These are phyloP conservation scores for Pezicula carpinea DNA, from an alignment of 2,329 filamentous ascomycete species.

Conservation along the genomic window DNA sequence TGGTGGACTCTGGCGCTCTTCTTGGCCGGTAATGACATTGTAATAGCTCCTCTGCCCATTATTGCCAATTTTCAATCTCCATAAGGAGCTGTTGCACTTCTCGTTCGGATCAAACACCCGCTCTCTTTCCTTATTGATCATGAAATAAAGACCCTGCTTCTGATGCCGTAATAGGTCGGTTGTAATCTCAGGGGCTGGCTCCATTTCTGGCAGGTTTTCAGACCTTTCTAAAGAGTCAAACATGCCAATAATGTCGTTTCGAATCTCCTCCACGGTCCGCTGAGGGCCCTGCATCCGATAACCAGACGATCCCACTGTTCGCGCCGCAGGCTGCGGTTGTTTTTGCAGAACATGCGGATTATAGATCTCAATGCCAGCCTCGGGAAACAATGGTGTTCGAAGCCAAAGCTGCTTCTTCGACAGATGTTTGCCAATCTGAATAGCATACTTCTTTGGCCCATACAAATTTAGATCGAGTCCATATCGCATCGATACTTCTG, in stretches of 20 bases:
- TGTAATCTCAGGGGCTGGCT: slow-evolving; percentile 56
- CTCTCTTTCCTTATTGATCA: slow-evolving; percentile 71
- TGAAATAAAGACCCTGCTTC: slow-evolving; percentile 84
- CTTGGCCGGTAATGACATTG: slow-evolving; percentile 80
- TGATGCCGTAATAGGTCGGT: slow-evolving; percentile 78
- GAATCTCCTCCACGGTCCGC: slow-evolving; percentile 80
- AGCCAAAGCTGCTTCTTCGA: slow-evolving; percentile 64
- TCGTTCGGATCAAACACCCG: slow-evolving; percentile 54
- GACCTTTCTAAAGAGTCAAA: slow-evolving; percentile 79
- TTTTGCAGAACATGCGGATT: slow-evolving; percentile 61
- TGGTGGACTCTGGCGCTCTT: slow-evolving; percentile 53
- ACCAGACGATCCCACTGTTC: slow-evolving; percentile 31
- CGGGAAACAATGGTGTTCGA: slow-evolving; percentile 58
- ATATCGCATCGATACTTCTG: slow-evolving; percentile 55
- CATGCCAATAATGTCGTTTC: slow-evolving; percentile 76
- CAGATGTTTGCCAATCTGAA: slow-evolving; percentile 63
- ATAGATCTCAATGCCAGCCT: slow-evolving; percentile 63
- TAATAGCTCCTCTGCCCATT: slow-evolving; percentile 62
- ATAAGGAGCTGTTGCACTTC: slow-evolving; percentile 67
- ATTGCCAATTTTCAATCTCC: slow-evolving; percentile 57
- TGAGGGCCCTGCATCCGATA: slow-evolving; percentile 29
- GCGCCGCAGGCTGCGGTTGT: slow-evolving; percentile 18
- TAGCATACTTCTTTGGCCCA: slow-evolving; percentile 62
- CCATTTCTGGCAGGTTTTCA: slow-evolving; percentile 70
- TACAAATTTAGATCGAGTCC: slow-evolving; percentile 73